Percentiles rank a stretch among this genome's conserved stretches.
Conservation (phyloP, 768 basidiomycete species). For the Crucibulum laeve region DNA sequence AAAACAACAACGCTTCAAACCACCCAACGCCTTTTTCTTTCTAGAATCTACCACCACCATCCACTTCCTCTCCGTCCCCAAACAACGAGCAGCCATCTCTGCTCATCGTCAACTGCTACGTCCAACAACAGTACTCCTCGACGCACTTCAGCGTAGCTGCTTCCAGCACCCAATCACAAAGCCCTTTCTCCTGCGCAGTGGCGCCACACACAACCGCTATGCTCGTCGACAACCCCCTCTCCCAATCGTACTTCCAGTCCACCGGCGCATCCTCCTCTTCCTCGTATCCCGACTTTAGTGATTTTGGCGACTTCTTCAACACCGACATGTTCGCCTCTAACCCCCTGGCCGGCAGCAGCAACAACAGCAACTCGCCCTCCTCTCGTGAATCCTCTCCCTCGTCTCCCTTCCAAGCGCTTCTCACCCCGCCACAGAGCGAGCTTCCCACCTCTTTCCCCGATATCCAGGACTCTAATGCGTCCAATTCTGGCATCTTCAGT, state of each 20-base stretch:
- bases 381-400: slow-evolving; percentile 41
- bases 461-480: slow-evolving; percentile 25
- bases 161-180: too few species aligned
- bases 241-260: slow-evolving; percentile 16
- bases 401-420: slow-evolving; percentile 35
- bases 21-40: too few species aligned
- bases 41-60: too few species aligned
- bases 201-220: too few species aligned
- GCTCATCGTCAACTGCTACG: too few species aligned
- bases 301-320: slow-evolving; percentile 64
- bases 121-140: too few species aligned
- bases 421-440: slow-evolving; percentile 40
- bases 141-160: too few species aligned
- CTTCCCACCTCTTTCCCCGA: slow-evolving; percentile 33
- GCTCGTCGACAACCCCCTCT: slow-evolving; percentile 38
- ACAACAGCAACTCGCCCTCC: slow-evolving; percentile 17
- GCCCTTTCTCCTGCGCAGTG: too few species aligned
- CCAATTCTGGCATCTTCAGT: slow-evolving; percentile 32
- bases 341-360: slow-evolving; percentile 12
- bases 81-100: too few species aligned
- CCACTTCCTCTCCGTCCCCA: too few species aligned
- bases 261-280: slow-evolving; percentile 12
- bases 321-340: slow-evolving; percentile 49
- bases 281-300: slow-evolving; percentile 20
- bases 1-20: too few species aligned